Evolutionary conservation across 2,329 filamentous ascomycete species (phyloP), one percentile per base, ranked within the genome.

Genomic region (Tolypocladium pustulatum): DNA sequence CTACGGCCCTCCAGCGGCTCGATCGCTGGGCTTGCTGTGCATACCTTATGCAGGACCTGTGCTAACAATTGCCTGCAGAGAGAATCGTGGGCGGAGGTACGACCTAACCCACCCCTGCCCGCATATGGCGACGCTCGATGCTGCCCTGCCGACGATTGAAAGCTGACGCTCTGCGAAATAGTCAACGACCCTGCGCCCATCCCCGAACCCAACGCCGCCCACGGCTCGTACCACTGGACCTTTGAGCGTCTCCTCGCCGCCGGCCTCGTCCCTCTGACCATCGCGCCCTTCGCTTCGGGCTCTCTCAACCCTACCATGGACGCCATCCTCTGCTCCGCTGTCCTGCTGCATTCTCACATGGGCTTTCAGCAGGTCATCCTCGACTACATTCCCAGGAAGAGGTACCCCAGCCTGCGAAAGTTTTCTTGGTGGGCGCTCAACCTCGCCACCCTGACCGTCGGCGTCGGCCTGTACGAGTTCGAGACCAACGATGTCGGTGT

Each of bases 151-250:
- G 41, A n/a, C 17, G 9, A 38, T 10, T 22, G 20, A 30, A 20
- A 62, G 46, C 60, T 62, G 54, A 62, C 53, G 34, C 43, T 27
- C 22, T 12, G 49, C 49, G 30, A 22, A 46, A 40, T 69, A 88
- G 91, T 92, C 71, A 99, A 99, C 77, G 92, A 97, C 70, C 84
- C 94, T 58, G 89, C 84, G 37, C 84, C 84, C 43, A 75, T 96
- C 30, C 92, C 91, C 53, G 72, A 83, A 27, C 76, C 90, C 57
- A 84, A 82, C 66, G 86, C 93, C 49, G 79, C 85, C 58, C 90
- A 99, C 78, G 94, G 94, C 67, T 95, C 89, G 75, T 99, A 97
- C 81, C 94, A 99, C 83, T 99, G 94, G 94, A 90, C 89, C 61
- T 96, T 96, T 70, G 94, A 99, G 81, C 91, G 90, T 71, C 73